Base-by-base conservation (phyloP, 495 filamentous ascomycete species). In the Xanthoparmelia taractica region DNA sequence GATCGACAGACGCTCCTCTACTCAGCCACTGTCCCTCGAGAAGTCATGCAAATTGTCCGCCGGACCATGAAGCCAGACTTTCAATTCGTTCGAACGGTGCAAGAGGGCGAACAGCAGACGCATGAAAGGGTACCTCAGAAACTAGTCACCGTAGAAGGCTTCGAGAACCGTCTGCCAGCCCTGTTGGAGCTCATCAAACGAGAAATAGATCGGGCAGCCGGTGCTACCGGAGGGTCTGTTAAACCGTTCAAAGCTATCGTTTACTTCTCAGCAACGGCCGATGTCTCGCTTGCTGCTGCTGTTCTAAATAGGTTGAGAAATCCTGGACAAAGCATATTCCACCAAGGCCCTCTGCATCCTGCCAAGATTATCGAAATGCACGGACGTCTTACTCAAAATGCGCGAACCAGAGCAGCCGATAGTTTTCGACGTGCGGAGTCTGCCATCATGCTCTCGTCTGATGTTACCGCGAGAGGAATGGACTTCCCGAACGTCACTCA, bases 381-480 rank as follows among this genome's bases (percentile, higher is more conserved):
- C 72, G 84, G 89, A 23, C 83, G 83, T 67, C 84, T 97, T 54
- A 75, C 73, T n/a, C 94, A 98, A 73, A 13, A 10, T 0, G 66
- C 76, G 63, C 85, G 94, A 37, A 91, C 90, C 1, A 67, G 68
- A 12, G 82, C 80, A n/a, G 82, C 94, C 0, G 80, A 90, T 0
- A 61, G 37, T n/a, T 98, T 98, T 83, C 83, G 86, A 27, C 68
- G 63, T 7, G 76, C 83, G 13, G 61, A 76, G 20, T 80, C 82
- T 33, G 92, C 78, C 36, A 87, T 98, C 60, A 81, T 98, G 33
- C 83, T 97, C 73, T 92, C 92, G 1, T 92, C 91, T 7, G 94
- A 98, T 73, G 93, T 98, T 33, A 94, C 93, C 2, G 91, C 94
- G 18, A 86, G 94, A 71, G 94, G 94, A 68, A 87, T 91, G 85